phyloP scores from a whole-genome alignment of 2,329 filamentous ascomycete genomes.

The Epichloe typhina region DNA sequence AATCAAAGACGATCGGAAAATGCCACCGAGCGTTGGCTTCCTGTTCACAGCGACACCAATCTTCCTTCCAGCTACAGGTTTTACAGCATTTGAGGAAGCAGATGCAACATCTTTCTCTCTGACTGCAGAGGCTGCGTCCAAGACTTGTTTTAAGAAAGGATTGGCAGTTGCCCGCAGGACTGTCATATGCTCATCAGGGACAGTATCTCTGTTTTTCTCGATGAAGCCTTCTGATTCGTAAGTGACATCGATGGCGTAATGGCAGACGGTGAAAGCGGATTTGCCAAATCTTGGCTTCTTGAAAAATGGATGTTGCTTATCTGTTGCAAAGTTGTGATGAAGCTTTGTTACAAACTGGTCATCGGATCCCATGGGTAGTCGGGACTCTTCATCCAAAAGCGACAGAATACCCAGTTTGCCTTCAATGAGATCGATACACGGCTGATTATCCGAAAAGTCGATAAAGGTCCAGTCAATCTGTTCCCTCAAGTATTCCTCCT shows the following conservation, averaged over 20 bases:
- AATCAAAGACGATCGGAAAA: constrained; percentile 96
- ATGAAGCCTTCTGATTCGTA: constrained; percentile 99
- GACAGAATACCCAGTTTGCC: constrained; percentile 89
- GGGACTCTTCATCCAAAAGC: constrained; percentile 88
- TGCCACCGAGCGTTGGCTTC: constrained; percentile 93
- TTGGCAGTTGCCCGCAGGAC: constrained; percentile 77
- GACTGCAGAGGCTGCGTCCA: constrained; percentile 74
- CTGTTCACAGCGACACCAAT: constrained; percentile 86
- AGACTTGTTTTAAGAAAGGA: constrained; percentile 67
- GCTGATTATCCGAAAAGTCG: constrained; percentile 98
- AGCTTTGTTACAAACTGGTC: constrained; percentile 95
- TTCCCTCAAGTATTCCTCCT: constrained; percentile 92
- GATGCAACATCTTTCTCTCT: constrained; percentile 75
- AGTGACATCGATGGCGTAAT: constrained; percentile 95
- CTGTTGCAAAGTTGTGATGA: constrained; percentile 78
- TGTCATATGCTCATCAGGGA: constrained; percentile 95
- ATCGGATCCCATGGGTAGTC: constrained; percentile 92
- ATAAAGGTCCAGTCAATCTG: constrained; percentile 99
- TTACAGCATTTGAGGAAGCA: constrained; percentile 56
- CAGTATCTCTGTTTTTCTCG: constrained; percentile 97
- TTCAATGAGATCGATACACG: constrained; percentile 96
- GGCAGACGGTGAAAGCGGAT: constrained; percentile 93
- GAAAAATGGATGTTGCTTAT: constrained; percentile 94
- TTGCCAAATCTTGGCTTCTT: constrained; percentile 98
- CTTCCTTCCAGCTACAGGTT: constrained; percentile 67